Conservation (phyloP, 768 basidiomycete genomes). For the Termitomyces sp. region DNA sequence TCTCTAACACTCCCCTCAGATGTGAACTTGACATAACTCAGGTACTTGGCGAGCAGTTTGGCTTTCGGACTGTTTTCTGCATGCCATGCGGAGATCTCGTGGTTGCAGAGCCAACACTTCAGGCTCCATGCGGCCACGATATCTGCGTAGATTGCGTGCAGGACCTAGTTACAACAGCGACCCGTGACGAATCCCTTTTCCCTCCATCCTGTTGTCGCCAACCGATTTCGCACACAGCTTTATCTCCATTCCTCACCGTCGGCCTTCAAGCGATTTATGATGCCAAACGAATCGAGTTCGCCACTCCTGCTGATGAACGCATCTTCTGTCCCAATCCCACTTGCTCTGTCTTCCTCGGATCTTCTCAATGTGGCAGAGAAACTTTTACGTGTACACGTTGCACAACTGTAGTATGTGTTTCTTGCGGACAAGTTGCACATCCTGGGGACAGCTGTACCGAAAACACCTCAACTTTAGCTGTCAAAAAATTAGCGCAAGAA, state of each 20-base stretch:
- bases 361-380: slow-evolving; percentile 17
- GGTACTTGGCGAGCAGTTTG: slow-evolving; percentile 9
- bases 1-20: not conserved
- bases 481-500: slow-evolving; percentile 37
- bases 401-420: slow-evolving; percentile 31
- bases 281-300: slow-evolving; percentile 41
- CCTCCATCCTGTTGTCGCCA: slow-evolving; percentile 47
- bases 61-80: slow-evolving; percentile 12
- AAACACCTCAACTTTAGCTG: slow-evolving; percentile 31
- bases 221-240: slow-evolving; percentile 20
- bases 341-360: slow-evolving; percentile 51
- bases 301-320: slow-evolving; percentile 31
- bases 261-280: slow-evolving; percentile 27
- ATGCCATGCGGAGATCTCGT: slow-evolving; percentile 13
- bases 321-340: slow-evolving; percentile 45
- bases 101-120: slow-evolving; percentile 22
- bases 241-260: slow-evolving; percentile 23
- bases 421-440: slow-evolving; percentile 46
- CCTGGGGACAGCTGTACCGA: slow-evolving; percentile 32
- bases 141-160: slow-evolving; percentile 42
- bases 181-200: slow-evolving; percentile 44
- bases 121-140: slow-evolving; percentile 37
- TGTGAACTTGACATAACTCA: slow-evolving; percentile 2
- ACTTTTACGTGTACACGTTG: slow-evolving; percentile 32
- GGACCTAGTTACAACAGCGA: slow-evolving; percentile 33